These are phyloP conservation scores for Pleomassaria siparia DNA, from an alignment of 2,329 filamentous ascomycete genomes.

Conservation along the genomic window DNA sequence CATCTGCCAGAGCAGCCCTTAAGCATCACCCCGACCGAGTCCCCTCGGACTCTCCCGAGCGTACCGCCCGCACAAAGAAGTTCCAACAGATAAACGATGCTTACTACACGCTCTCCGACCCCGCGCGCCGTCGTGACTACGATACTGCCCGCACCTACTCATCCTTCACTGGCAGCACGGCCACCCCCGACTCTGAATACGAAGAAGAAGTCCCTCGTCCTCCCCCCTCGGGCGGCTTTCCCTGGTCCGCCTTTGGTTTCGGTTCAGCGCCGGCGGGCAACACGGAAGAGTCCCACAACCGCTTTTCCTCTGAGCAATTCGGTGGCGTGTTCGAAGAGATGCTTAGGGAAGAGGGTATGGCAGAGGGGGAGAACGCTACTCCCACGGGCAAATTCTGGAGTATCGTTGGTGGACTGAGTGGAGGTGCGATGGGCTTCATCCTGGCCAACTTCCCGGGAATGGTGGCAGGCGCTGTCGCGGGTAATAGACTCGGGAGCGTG, in stretches of 20 bases:
- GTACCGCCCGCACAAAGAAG: conserved; percentile 75
- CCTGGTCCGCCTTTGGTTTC: conserved; percentile 74
- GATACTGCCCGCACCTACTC: conserved; percentile 70
- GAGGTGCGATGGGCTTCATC: conserved; percentile 91
- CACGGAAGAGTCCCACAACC: conserved; percentile 52
- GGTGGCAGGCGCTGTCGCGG: conserved; percentile 86
- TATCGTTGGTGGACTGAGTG: conserved; percentile 80
- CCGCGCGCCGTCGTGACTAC: conserved; percentile 76
- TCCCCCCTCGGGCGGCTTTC: conserved; percentile 57
- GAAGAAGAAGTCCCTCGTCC: conserved; percentile 55
- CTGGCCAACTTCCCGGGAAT: conserved; percentile 88
- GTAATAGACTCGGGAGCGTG: conserved; percentile 87
- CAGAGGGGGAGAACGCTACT: conserved; percentile 63
- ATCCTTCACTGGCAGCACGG: conserved; percentile 45
- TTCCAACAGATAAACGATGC: conserved; percentile 94
- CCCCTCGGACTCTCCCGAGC: conserved; percentile 78
- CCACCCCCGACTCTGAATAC: conserved; percentile 43
- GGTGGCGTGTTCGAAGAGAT: conserved; percentile 64
- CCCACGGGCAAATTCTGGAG: conserved; percentile 82
- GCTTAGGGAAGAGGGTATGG: conserved; percentile 63
- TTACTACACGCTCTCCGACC: conserved; percentile 87
- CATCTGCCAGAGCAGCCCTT: conserved; percentile 69
- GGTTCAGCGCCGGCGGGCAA: conserved; percentile 47
- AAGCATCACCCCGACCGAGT: conserved; percentile 95
- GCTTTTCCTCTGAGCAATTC: conserved; percentile 77